Percentiles rank a stretch among this genome's conserved stretches.
phyloP scores from a whole-genome alignment of 495 filamentous ascomycete genomes.

The Penicillium turbatum region DNA sequence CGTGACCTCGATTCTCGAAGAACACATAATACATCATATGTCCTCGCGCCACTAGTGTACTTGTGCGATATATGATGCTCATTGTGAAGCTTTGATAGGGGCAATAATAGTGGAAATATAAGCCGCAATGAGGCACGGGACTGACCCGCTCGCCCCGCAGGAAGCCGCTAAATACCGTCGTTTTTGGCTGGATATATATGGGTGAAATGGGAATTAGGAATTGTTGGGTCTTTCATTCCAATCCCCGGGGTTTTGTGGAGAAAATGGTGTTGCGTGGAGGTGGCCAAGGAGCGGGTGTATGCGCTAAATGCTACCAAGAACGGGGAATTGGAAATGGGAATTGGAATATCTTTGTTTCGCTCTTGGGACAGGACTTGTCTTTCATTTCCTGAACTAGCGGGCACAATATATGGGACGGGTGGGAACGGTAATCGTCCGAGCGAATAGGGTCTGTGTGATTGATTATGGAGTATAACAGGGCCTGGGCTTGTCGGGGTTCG shows the following conservation, averaged over 20 bases:
- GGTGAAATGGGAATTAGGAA: background rate
- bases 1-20: no score
- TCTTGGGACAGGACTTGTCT: background rate
- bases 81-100: no score
- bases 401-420: constrained; percentile 12
- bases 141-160: constrained; percentile 6
- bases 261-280: background rate
- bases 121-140: background rate
- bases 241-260: background rate
- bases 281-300: background rate
- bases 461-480: constrained; percentile 16
- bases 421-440: constrained; percentile 16
- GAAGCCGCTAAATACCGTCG: background rate
- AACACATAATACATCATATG: no score
- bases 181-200: no score
- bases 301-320: background rate
- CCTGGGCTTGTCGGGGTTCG: background rate
- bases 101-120: no score
- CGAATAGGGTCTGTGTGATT: constrained; percentile 2
- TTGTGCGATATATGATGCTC: no score
- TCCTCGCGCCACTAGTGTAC: no score
- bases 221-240: background rate
- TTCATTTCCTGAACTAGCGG: background rate
- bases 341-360: background rate
- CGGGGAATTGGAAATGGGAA: background rate